Evolutionary conservation across 2,329 filamentous ascomycete genomes (phyloP).

Genomic region (Ceratocystis albifundus): DNA sequence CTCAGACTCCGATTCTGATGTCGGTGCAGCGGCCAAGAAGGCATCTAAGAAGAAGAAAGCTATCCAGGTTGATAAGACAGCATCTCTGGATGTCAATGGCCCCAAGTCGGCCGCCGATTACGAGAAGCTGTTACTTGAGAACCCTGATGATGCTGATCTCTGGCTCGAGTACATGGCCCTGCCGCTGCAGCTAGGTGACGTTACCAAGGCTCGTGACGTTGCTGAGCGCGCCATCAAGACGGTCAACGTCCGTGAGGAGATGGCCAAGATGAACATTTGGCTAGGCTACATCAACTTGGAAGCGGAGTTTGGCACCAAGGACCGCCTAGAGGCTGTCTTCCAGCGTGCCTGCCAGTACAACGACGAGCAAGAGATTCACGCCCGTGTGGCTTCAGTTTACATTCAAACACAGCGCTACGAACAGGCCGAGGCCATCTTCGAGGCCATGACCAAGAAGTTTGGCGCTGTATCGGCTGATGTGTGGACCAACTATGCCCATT

Average conservation of each 20-base stretch:
- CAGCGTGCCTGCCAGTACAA: constrained; percentile 90
- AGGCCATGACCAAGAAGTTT: constrained; percentile 76
- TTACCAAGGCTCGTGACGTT: constrained; percentile 76
- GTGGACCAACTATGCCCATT: constrained; percentile 91
- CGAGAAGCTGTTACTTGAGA: constrained; percentile 80
- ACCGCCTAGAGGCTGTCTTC: constrained; percentile 74
- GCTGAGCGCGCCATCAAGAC: constrained; percentile 82
- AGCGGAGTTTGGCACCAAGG: constrained; percentile 75
- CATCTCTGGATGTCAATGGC: constrained; percentile 77
- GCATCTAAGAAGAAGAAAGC: constrained; percentile 51
- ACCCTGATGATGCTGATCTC: constrained; percentile 82
- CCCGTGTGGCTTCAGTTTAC: constrained; percentile 85
- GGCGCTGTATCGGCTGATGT: constrained; percentile 67
- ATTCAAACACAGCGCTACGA: constrained; percentile 79
- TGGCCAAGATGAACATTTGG: constrained; percentile 93
- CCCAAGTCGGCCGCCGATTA: constrained; percentile 87
- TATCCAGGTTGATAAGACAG: constrained; percentile 78
- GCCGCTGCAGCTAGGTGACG: constrained; percentile 83
- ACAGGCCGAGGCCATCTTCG: constrained; percentile 83
- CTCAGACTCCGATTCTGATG: constrained; percentile 36
- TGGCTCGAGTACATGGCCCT: constrained; percentile 99
- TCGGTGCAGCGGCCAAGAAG: constrained; percentile 54
- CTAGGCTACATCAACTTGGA: constrained; percentile 89
- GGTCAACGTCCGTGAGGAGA: constrained; percentile 82
- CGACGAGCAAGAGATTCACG: constrained; percentile 78